A percentile compares a stretch with the other conserved stretches of the same genome.
phyloP scores from a whole-genome alignment of 2,329 filamentous ascomycete genomes.

The Talaromyces sp. region DNA sequence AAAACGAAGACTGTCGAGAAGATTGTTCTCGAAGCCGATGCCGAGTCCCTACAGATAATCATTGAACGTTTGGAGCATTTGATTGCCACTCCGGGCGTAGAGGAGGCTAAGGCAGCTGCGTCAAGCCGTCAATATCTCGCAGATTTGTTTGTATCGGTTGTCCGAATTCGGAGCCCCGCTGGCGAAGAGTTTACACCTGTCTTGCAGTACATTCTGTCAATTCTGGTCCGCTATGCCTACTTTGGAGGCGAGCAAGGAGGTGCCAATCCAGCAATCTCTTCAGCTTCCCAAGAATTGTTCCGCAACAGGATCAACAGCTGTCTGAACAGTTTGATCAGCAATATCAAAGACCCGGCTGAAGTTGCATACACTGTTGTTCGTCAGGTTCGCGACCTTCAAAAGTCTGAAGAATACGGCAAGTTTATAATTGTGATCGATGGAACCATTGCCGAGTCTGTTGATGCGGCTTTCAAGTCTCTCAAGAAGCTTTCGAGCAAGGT shows the following conservation, averaged over 20 bases:
- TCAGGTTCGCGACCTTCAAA: slow-evolving; percentile 39
- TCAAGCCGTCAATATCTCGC: slow-evolving; percentile 49
- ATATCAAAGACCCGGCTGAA: slow-evolving; percentile 34
- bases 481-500: slow-evolving; percentile 39
- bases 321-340: slow-evolving; percentile 50
- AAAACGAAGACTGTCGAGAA: slow-evolving; percentile 81
- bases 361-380: slow-evolving; percentile 41
- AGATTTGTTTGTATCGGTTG: slow-evolving; percentile 51
- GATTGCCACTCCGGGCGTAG: slow-evolving; percentile 45
- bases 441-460: slow-evolving; percentile 41
- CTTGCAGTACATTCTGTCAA: slow-evolving; percentile 45
- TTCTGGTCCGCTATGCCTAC: slow-evolving; percentile 51
- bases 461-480: slow-evolving; percentile 42
- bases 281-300: slow-evolving; percentile 50
- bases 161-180: slow-evolving; percentile 41
- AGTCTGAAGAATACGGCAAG: slow-evolving; percentile 36
- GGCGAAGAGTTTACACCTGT: slow-evolving; percentile 39
- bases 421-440: slow-evolving; percentile 51
- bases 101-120: slow-evolving; percentile 46
- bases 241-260: slow-evolving; percentile 40
- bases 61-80: slow-evolving; percentile 51
- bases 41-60: slow-evolving; percentile 50
- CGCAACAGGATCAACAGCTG: slow-evolving; percentile 55
- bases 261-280: slow-evolving; percentile 41
- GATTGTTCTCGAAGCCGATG: slow-evolving; percentile 60